Percentiles rank a stretch among this genome's conserved stretches.
Evolutionary conservation across 2,329 filamentous ascomycete species (phyloP).

Genomic region (Paecilomyces sp.): DNA sequence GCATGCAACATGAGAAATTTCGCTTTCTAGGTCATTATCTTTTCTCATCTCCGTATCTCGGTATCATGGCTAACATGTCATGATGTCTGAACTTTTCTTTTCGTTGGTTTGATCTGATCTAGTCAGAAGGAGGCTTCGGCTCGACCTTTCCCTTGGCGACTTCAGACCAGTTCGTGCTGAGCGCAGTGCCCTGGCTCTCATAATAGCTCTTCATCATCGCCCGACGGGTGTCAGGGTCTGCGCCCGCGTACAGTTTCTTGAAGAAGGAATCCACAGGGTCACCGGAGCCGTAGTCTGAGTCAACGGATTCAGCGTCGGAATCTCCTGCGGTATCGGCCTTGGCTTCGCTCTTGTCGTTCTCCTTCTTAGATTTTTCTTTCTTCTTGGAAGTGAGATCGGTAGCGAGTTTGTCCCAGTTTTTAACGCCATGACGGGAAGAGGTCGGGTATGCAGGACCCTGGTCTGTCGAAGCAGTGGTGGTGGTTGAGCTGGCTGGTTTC

Average conservation of each 20-base stretch:
- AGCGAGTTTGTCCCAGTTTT: conserved; percentile 84
- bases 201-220: conserved; percentile 98
- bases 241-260: conserved; percentile 74
- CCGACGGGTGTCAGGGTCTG: conserved; percentile 70
- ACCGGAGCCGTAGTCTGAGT: conserved; percentile 41
- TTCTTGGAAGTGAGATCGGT: conserved; percentile 41
- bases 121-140: conserved; percentile 20
- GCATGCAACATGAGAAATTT: background rate
- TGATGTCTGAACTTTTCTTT: background rate
- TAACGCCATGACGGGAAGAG: conserved; percentile 73
- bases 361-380: conserved; percentile 16
- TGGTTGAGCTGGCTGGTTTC: conserved; percentile 1
- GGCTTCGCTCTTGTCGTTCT: conserved; percentile 16
- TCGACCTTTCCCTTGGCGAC: conserved; percentile 67
- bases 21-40: background rate
- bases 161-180: conserved; percentile 88
- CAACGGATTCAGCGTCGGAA: conserved; percentile 41
- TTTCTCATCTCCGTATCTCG: background rate
- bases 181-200: conserved; percentile 85
- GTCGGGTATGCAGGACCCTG: conserved; percentile 66
- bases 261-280: conserved; percentile 77
- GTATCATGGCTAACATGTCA: background rate
- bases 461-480: conserved; percentile 10
- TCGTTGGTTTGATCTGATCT: background rate
- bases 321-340: conserved; percentile 42